Evolutionary conservation across 148 eudicot species (phyloP), one percentile per base, ranked within the genome.

Genomic region (Chenopodium album): DNA sequence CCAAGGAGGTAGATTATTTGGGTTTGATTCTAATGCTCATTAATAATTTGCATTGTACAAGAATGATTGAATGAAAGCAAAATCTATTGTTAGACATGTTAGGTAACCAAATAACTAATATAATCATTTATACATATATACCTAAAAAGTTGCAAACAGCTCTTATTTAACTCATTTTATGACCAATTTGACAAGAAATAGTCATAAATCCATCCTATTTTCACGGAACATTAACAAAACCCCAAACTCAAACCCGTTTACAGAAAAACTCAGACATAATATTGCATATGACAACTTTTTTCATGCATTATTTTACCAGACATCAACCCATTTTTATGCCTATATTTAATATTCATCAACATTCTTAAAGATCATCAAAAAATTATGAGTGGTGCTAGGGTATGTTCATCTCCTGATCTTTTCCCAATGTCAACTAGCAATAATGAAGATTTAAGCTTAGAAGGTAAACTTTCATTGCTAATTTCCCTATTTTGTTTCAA

Each of bases 371-470:
- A 10, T 29, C 66, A 72, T 28, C 31, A 59, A 26, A n/a, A 16
- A 28, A 29, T 0, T 44, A 95, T 94, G 98, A 89, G 82, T 72
- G 80, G 64, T 47, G 22, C 54, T 82, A 92, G 94, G 31, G 88
- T 84, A 7, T 81, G 80, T 81, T 92, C 95, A 29, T 86, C 92
- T 44, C 94, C 95, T 9, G 86, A 89, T 52, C 84, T 90, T 63
- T 54, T 78, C 50, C 88, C 93, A 20, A 16, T 87, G 48, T 48
- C 83, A 16, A 23, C 66, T 41, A 69, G 67, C n/a, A 62, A 34
- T 26, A 66, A 41, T 9, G 91, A 90, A 14, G 93, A 90, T 87
- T 59, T 85, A 4, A 91, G 90, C 83, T 86, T 95, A 82, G 97
- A 95, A 90, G 98, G 98, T 95, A 76, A 44, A 47, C 64, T 46